A percentile compares a stretch with the other conserved stretches of the same genome.
These are phyloP conservation scores for Sambucus nigra DNA, from an alignment of 129 eudicot species.

Conservation along the genomic window DNA sequence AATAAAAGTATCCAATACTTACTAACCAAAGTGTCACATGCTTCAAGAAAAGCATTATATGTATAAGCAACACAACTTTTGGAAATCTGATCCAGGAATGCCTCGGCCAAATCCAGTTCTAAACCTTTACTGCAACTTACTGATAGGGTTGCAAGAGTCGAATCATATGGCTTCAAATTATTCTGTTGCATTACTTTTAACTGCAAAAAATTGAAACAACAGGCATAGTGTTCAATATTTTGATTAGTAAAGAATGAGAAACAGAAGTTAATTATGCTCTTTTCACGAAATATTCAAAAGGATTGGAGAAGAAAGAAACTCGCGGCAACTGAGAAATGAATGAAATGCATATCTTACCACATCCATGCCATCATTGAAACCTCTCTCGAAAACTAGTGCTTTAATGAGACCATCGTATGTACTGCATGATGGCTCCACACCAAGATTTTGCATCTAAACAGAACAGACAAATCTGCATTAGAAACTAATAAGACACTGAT, in stretches of 20 bases:
- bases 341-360: conserved; percentile 28
- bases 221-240: background rate
- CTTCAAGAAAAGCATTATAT: conserved; percentile 62
- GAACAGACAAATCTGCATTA: conserved; percentile 8
- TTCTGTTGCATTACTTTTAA: conserved; percentile 48
- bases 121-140: conserved; percentile 53
- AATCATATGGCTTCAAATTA: conserved; percentile 61
- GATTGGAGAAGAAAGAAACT: background rate
- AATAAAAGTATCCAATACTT: too few relatives aligned
- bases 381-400: conserved; percentile 35
- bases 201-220: conserved; percentile 33
- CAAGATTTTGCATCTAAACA: conserved; percentile 81
- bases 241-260: conserved; percentile 9
- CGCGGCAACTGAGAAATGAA: background rate
- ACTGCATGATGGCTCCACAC: conserved; percentile 56
- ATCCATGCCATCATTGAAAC: conserved; percentile 49
- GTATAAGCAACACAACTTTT: conserved; percentile 30
- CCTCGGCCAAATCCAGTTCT: conserved; percentile 59
- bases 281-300: background rate
- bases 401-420: conserved; percentile 62
- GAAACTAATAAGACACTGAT: background rate
- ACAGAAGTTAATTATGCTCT: background rate
- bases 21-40: conserved; percentile 68
- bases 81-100: conserved; percentile 43
- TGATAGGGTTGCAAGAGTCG: conserved; percentile 57